Percentiles rank a stretch among this genome's conserved stretches.
Evolutionary conservation across 2,329 filamentous ascomycete species (phyloP).

Genomic region (Mycosphaerella arachidis): DNA sequence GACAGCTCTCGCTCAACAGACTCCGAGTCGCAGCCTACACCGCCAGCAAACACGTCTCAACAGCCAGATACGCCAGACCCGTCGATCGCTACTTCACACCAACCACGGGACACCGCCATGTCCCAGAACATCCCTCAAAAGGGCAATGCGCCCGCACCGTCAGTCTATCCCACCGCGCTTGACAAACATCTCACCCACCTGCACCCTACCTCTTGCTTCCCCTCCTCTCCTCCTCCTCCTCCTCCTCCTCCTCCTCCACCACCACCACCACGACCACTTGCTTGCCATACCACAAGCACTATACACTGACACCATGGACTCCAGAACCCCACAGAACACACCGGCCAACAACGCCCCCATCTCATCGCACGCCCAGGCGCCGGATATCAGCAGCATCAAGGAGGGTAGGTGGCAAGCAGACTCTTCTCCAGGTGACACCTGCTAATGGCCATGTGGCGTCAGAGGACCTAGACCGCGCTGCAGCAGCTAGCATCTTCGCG

Average conservation of each 20-base stretch:
- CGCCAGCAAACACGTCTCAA: not conserved
- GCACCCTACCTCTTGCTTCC: not conserved
- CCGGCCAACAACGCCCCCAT: slow-evolving; percentile 93
- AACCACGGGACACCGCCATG: not conserved
- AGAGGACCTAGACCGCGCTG: slow-evolving; percentile 87
- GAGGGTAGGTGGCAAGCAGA: slow-evolving; percentile 65
- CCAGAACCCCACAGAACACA: slow-evolving; percentile 96
- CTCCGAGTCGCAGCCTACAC: not conserved
- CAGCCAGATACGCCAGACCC: not conserved
- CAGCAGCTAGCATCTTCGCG: slow-evolving; percentile 88
- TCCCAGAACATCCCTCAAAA: slow-evolving; percentile 1
- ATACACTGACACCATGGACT: slow-evolving; percentile 30
- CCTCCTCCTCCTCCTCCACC: too few species aligned
- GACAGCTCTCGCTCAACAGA: not conserved
- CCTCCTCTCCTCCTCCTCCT: not conserved
- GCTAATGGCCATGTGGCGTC: slow-evolving; percentile 10
- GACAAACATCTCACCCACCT: slow-evolving; percentile 4
- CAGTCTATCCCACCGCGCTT: not conserved
- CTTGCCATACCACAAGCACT: not conserved
- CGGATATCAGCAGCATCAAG: slow-evolving; percentile 89
- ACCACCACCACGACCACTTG: not conserved
- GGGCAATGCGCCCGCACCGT: slow-evolving; percentile 9
- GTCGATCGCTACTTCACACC: not conserved
- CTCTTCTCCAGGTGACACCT: not conserved
- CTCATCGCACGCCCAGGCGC: slow-evolving; percentile 94